Percentiles rank a stretch among this genome's conserved stretches.
phyloP scores from a whole-genome alignment of 2,329 filamentous ascomycete genomes.

The Cyanodermella asteris region DNA sequence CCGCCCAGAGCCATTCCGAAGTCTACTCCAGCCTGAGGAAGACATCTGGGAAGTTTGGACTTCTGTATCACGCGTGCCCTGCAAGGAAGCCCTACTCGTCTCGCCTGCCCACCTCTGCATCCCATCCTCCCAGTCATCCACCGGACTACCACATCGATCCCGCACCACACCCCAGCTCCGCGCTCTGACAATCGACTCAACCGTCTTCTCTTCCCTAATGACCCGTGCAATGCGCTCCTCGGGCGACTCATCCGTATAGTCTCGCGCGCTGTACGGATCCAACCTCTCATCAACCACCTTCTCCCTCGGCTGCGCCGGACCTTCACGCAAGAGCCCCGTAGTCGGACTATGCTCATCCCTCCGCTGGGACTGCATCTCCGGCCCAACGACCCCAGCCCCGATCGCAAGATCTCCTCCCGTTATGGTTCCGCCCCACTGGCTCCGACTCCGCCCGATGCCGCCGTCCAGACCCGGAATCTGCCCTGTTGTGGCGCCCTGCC shows the following conservation, averaged over 20 bases:
- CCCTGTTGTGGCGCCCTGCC: too few species aligned
- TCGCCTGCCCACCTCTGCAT: conserved; percentile 37
- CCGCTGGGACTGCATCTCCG: conserved; percentile 50
- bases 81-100: conserved; percentile 8
- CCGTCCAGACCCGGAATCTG: too few species aligned
- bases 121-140: conserved; percentile 41
- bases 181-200: conserved; percentile 58
- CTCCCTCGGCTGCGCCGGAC: conserved; percentile 45
- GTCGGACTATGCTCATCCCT: too few species aligned
- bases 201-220: conserved; percentile 50
- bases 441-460: too few species aligned
- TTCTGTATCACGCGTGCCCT: too few species aligned
- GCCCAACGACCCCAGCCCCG: conserved; percentile 52
- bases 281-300: conserved; percentile 65
- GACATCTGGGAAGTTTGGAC: too few species aligned
- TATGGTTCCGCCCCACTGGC: too few species aligned
- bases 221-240: conserved; percentile 58
- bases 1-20: too few species aligned
- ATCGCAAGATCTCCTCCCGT: too few species aligned
- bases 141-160: conserved; percentile 46
- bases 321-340: too few species aligned
- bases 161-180: conserved; percentile 63
- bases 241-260: conserved; percentile 56
- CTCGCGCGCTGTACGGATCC: conserved; percentile 76
- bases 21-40: too few species aligned